These are phyloP conservation scores for Chlamydomonas eustigma DNA, from an alignment of 139 green algal genomes.

Conservation along the genomic window DNA sequence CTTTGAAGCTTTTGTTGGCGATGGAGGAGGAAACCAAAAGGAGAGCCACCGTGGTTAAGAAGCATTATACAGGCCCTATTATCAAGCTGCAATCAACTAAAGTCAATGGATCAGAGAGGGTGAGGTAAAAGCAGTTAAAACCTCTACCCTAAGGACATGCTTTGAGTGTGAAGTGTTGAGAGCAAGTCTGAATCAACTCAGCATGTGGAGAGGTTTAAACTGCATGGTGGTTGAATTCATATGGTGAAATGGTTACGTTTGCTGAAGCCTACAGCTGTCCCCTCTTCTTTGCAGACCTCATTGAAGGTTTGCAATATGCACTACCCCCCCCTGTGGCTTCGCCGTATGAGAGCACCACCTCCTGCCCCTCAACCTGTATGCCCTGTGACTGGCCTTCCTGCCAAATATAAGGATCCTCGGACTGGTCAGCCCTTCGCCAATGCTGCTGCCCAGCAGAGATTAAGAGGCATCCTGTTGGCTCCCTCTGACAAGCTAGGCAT, in stretches of 20 bases:
- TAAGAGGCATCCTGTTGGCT: background rate
- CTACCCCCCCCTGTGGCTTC: constrained; percentile 36
- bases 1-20: constrained; percentile 52
- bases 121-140: background rate
- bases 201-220: too few relatives aligned
- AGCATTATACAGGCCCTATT: constrained; percentile 51
- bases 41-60: constrained; percentile 32
- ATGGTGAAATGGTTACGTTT: too few relatives aligned
- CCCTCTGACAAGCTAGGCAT: background rate
- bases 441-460: background rate
- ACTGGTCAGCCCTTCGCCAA: background rate
- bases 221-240: too few relatives aligned
- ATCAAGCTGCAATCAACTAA: constrained; percentile 34
- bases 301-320: constrained; percentile 35
- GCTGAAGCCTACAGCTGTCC: too few relatives aligned
- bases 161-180: too few relatives aligned
- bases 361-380: constrained; percentile 20
- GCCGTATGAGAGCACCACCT: constrained; percentile 16
- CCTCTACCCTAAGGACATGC: background rate
- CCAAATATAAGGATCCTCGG: background rate
- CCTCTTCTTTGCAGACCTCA: constrained; percentile 5
- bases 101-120: background rate
- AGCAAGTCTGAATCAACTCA: too few relatives aligned
- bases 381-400: constrained; percentile 18
- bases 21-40: constrained; percentile 49